A percentile compares a stretch with the other conserved stretches of the same genome.
Evolutionary conservation across 202 grass and related monocot genomes (phyloP).

Genomic region (Eragrostis tef): DNA sequence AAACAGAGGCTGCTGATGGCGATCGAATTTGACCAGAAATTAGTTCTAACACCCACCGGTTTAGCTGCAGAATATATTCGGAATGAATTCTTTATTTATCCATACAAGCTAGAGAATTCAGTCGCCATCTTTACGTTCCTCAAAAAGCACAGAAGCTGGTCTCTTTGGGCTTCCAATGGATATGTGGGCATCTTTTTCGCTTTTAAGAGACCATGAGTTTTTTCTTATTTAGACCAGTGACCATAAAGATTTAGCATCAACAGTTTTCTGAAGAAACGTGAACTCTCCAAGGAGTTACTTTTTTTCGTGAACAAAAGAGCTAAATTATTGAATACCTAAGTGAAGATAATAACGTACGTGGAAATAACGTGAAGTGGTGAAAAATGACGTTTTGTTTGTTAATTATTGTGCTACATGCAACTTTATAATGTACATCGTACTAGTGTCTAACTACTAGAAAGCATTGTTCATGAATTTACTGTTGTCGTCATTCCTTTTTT

Average conservation of each 20-base stretch:
- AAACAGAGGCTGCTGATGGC: slow-evolving; percentile 39
- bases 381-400: too few species aligned
- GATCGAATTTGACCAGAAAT: slow-evolving; percentile 48
- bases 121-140: slow-evolving; percentile 31
- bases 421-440: too few species aligned
- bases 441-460: too few species aligned
- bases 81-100: background rate
- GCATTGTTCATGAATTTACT: too few species aligned
- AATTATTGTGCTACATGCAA: too few species aligned
- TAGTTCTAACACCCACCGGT: slow-evolving; percentile 32
- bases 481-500: too few species aligned
- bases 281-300: background rate
- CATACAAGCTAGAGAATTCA: background rate
- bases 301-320: too few species aligned
- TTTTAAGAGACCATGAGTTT: background rate
- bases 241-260: background rate
- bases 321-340: too few species aligned
- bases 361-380: too few species aligned
- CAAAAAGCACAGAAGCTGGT: slow-evolving; percentile 23
- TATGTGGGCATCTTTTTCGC: background rate
- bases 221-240: background rate
- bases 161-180: background rate
- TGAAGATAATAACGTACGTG: too few species aligned
- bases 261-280: background rate
- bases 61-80: slow-evolving; percentile 6